These are phyloP conservation scores for Vigna trinervia DNA, from an alignment of 306 rosid genomes.

Conservation along the genomic window DNA sequence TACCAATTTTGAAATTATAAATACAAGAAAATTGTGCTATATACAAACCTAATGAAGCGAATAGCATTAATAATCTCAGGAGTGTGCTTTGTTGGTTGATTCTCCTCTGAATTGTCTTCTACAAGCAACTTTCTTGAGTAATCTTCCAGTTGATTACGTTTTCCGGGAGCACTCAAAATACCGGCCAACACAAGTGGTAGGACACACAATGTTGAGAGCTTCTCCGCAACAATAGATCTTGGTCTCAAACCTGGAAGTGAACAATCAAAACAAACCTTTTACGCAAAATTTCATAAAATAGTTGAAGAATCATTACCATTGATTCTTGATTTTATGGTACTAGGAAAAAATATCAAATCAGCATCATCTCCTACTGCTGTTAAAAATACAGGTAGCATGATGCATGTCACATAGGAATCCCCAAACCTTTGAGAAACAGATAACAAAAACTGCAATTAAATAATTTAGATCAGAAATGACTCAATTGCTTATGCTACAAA, in stretches of 20 bases:
- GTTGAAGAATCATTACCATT: slow-evolving; percentile 58
- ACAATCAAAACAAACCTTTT: slow-evolving; percentile 40
- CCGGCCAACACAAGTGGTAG: slow-evolving; percentile 92
- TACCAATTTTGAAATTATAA: slow-evolving; percentile 7
- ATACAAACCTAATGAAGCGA: slow-evolving; percentile 89
- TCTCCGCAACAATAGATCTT: slow-evolving; percentile 64
- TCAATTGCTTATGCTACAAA: slow-evolving; percentile 34
- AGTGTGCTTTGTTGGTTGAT: slow-evolving; percentile 52
- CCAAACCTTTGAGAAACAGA: slow-evolving; percentile 84
- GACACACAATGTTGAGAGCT: slow-evolving; percentile 82
- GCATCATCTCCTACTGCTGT: slow-evolving; percentile 83
- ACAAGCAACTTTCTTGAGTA: slow-evolving; percentile 72
- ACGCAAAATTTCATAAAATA: slow-evolving; percentile 35
- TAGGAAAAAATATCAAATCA: slow-evolving; percentile 75
- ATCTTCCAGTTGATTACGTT: slow-evolving; percentile 61
- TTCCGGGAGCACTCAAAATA: slow-evolving; percentile 79
- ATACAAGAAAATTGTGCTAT: slow-evolving; percentile 19
- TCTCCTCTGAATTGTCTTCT: slow-evolving; percentile 62
- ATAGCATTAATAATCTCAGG: slow-evolving; percentile 77
- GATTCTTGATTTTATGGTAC: slow-evolving; percentile 66
- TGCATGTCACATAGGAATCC: slow-evolving; percentile 76
- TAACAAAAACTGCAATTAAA: slow-evolving; percentile 77
- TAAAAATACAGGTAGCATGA: slow-evolving; percentile 89
- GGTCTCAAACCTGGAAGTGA: slow-evolving; percentile 71
- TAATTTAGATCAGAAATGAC: slow-evolving; percentile 42